Conservation (phyloP, 176 grass and related monocot genomes). For the Hyparrhenia diplandra region DNA sequence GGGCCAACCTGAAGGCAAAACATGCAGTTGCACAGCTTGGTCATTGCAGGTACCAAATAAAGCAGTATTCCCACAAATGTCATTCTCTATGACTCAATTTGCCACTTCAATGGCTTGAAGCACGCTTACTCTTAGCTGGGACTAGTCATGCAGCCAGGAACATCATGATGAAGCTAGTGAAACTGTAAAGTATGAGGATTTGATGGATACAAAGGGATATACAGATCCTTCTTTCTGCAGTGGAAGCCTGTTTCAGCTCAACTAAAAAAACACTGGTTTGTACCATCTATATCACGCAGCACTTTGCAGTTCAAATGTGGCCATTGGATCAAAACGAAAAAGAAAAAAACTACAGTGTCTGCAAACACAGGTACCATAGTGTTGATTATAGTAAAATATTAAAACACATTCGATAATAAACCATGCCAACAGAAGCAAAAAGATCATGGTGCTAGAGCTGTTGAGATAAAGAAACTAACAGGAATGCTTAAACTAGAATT, state of each 20-base stretch:
- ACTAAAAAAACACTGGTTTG: not conserved
- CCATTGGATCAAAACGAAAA: not conserved
- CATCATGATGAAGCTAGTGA: not conserved
- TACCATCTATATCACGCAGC: not conserved
- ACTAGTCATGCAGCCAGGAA: constrained; percentile 36
- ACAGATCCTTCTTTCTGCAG: not conserved
- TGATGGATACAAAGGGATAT: not conserved
- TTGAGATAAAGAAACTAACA: too few relatives aligned
- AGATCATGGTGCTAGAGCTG: too few relatives aligned
- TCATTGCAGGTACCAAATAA: constrained; percentile 85
- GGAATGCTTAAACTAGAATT: too few relatives aligned
- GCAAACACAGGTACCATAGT: not conserved
- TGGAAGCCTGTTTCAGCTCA: too few relatives aligned
- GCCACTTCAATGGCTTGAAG: constrained; percentile 94
- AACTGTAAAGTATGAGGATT: not conserved
- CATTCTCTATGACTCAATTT: constrained; percentile 56
- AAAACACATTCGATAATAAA: too few relatives aligned
- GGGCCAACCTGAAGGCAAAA: constrained; percentile 75
- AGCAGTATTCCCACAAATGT: constrained; percentile 54
- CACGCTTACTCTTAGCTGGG: constrained; percentile 74
- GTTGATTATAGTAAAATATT: too few relatives aligned
- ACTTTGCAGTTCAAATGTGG: not conserved
- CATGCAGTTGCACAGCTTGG: constrained; percentile 73
- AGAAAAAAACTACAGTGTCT: not conserved
- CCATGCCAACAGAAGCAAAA: too few relatives aligned